Base-by-base conservation (phyloP, 2,329 filamentous ascomycete species). In the Pyrenophora seminiperda region DNA sequence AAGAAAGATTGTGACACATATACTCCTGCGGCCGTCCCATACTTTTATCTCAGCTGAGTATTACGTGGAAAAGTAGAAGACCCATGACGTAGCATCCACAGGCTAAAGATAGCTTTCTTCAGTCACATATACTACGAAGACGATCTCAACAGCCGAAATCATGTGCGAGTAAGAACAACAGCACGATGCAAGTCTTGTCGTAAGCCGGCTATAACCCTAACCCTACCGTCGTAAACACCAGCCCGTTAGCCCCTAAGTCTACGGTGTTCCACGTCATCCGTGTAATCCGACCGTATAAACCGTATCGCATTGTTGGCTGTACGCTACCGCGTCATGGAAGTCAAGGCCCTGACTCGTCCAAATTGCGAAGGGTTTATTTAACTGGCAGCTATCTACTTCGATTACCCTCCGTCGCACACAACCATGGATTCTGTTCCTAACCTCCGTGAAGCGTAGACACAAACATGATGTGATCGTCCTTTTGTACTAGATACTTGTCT, bases 391-490 rank as follows among this genome's bases (percentile, higher is more conserved):
- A 4, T 4, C 10, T 11, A 10, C 24, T 27, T 10, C 10, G 9
- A 11, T 13, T 27, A 27, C 24, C n/a, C n/a, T n/a, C n/a, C n/a
- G n/a, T n/a, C n/a, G n/a, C n/a, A n/a, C 24, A 27, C 24, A 27
- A 24, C 24, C 24, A n/a, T n/a, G n/a, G n/a, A n/a, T 10, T 27
- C 4, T 1, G 9, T 6, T 27, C 10, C 36, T 65, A 97, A 53
- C 94, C 94, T 50, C 94, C 94, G 73, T 99, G 94, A 54, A 99
- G 79, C 14, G 94, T 99, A 54, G 92, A 97, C 55, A 99, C 92
- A 76, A 99, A 99, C 59, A 97, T 80, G 62, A 99, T 89, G 69
- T 89, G 93, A 77, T 99, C 94, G 50, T 86, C 83, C 54, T 79
- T 75, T 75, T 93, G 86, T 50, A 99, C 76, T 74, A 91, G 87